Base-by-base conservation (phyloP, 257 asterid genomes). In the Capsicum chinense region DNA sequence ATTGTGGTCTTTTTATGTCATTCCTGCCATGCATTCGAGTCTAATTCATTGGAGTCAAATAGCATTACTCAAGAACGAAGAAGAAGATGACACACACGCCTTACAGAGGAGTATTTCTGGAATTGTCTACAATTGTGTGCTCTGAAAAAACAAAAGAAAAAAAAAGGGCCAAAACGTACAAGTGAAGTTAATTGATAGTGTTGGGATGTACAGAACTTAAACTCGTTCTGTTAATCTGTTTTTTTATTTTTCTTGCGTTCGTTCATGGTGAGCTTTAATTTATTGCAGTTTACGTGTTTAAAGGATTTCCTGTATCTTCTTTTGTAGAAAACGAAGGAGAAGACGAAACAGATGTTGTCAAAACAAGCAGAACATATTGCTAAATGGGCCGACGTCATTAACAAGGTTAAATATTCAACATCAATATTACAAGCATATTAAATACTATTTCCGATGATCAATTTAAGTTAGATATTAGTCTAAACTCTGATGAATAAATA, bases 321-420 rank as follows among this genome's bases (percentile, higher is more conserved):
- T 39, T 62, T 54, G 88, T 85, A 96, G 99, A 94, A 90, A 96
- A 78, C 98, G 14, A 95, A 90, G 92, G 97, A 93, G 89, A 82
- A 91, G 85, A 93, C 97, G 60, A 94, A 91, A 66, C 83, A 90
- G 94, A 92, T 95, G 64, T 88, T 95, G 90, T 85, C 95, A 64
- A 90, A 91, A 86, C 95, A 91, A 19, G 97, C 97, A 1, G 91
- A 83, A 50, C 91, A 92, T 92, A 96, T 96, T 80, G 99, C 99
- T 39, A 93, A 91, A 85, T 94, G 92, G 90, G 99, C 99, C 79
- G 99, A 93, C 86, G 99, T 97, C 89, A 95, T 97, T 84, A 93
- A 93, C 85, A 97, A 97, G 95, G 99, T 94, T 73, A 76, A 17
- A 66, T 66, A 66, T 66, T 19, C 6, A 67, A 67, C 21, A 14